phyloP scores from a whole-genome alignment of 257 asterid genomes.

The Plantago elongata region DNA sequence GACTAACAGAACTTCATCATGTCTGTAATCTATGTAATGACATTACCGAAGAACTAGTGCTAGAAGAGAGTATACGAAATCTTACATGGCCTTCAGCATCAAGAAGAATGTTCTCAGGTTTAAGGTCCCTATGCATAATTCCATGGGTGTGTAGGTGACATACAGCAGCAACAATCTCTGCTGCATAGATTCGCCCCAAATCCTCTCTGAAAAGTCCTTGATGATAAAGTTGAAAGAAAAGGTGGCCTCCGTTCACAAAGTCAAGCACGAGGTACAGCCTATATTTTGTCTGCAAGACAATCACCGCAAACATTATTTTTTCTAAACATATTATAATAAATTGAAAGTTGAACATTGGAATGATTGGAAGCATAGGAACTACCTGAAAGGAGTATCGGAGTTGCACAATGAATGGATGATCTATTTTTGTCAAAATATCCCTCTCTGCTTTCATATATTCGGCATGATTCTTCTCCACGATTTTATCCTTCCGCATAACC shows the following conservation, averaged over 20 bases:
- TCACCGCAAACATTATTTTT: background rate
- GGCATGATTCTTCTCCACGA: conserved; percentile 65
- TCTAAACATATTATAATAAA: background rate
- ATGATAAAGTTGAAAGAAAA: conserved; percentile 74
- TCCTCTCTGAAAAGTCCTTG: conserved; percentile 90
- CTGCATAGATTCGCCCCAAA: conserved; percentile 64
- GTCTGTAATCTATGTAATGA: too few relatives aligned
- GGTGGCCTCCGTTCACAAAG: conserved; percentile 86
- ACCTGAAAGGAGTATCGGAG: conserved; percentile 86
- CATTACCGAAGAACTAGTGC: background rate
- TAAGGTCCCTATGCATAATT: conserved; percentile 82
- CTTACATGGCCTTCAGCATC: conserved; percentile 81
- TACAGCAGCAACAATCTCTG: conserved; percentile 78
- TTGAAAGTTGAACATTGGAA: background rate
- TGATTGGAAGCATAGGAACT: background rate
- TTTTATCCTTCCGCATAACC: conserved; percentile 73
- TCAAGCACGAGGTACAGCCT: conserved; percentile 79
- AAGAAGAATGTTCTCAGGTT: conserved; percentile 77
- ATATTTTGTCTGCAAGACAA: conserved; percentile 52
- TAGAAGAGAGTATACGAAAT: conserved; percentile 4
- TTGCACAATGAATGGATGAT: conserved; percentile 69
- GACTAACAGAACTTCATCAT: too few relatives aligned
- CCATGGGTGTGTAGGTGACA: conserved; percentile 67
- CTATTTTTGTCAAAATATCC: conserved; percentile 62
- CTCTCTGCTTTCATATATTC: conserved; percentile 79